Evolutionary conservation across 225 moss, liverwort and hornwort genomes (phyloP).

Genomic region (Pleurozium schreberi): DNA sequence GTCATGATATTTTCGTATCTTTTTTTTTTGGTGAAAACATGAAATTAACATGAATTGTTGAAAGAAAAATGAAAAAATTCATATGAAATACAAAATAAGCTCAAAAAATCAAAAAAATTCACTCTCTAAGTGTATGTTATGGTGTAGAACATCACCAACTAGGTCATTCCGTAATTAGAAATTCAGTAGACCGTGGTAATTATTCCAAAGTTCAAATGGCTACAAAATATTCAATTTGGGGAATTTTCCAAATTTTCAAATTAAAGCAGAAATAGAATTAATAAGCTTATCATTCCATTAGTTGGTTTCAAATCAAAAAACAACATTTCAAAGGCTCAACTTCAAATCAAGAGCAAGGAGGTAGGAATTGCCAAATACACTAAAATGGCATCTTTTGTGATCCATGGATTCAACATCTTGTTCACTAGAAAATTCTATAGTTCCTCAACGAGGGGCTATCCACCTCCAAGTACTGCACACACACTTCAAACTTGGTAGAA

Average conservation of each 20-base stretch:
- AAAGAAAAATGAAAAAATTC: background rate
- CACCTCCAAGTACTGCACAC: background rate
- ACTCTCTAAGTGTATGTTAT: rapidly evolving
- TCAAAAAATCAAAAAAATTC: background rate
- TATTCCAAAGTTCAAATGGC: background rate
- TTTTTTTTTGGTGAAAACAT: background rate
- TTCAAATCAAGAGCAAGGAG: background rate
- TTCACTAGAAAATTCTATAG: background rate
- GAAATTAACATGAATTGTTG: background rate
- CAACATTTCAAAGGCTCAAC: background rate
- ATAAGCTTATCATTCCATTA: background rate
- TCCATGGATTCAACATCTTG: rapidly evolving
- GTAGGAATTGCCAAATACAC: background rate
- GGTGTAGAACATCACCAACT: background rate
- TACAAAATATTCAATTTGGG: too few species aligned
- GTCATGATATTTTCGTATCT: background rate
- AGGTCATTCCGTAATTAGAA: background rate
- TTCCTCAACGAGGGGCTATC: background rate
- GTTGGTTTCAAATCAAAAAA: background rate
- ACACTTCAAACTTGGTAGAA: background rate
- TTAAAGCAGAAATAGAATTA: too few species aligned
- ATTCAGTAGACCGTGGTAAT: rapidly evolving
- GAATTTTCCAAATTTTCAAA: background rate
- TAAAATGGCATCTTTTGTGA: too few species aligned
- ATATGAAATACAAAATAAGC: background rate